Percentiles rank a stretch among this genome's conserved stretches.
phyloP scores from a whole-genome alignment of 169 alveolate genomes.

The Cryptosporidium tyzzeri region DNA sequence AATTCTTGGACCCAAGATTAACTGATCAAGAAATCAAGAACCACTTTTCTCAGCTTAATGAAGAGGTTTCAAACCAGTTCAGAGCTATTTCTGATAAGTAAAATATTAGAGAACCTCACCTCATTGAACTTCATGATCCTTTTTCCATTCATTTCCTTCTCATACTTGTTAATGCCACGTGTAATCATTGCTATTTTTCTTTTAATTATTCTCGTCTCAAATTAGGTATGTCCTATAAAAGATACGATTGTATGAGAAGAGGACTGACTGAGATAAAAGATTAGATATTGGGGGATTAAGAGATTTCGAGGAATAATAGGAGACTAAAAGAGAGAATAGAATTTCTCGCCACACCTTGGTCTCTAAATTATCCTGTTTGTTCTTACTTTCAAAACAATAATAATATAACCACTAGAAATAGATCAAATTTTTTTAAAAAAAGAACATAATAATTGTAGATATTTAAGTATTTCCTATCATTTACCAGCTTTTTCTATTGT shows the following conservation, averaged over 20 bases:
- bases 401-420: background rate
- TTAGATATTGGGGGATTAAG: background rate
- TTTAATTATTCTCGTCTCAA: background rate
- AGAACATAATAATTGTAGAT: background rate
- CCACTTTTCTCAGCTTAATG: conserved; percentile 81
- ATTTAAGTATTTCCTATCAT: background rate
- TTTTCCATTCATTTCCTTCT: background rate
- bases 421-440: background rate
- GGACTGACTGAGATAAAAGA: too few relatives aligned
- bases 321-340: too few relatives aligned
- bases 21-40: conserved; percentile 82
- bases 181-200: background rate
- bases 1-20: conserved; percentile 89
- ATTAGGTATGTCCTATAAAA: background rate
- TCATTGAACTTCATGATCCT: background rate
- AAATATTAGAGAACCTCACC: background rate
- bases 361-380: background rate
- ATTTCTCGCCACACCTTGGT: background rate
- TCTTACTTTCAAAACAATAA: background rate
- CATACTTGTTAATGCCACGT: background rate
- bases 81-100: conserved; percentile 77
- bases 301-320: background rate
- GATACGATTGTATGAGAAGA: too few relatives aligned
- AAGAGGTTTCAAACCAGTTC: conserved; percentile 80
- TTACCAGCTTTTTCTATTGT: too few relatives aligned